These are phyloP conservation scores for Ophiostoma ips DNA, from an alignment of 2,329 filamentous ascomycete species.

Conservation along the genomic window DNA sequence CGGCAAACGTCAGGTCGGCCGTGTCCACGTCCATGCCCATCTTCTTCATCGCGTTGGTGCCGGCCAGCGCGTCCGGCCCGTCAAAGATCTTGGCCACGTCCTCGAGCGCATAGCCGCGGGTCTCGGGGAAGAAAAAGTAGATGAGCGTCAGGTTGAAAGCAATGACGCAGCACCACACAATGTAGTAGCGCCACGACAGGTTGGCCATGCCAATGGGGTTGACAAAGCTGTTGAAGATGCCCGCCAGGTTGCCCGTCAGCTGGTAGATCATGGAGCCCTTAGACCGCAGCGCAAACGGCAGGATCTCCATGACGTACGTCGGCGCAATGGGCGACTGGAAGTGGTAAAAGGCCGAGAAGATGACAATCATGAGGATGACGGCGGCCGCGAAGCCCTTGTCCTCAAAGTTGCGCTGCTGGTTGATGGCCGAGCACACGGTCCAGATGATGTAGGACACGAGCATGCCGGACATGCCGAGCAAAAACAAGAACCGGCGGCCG, in stretches of 20 bases:
- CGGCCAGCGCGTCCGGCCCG: conserved; percentile 1
- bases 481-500: conserved; percentile 16
- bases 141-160: conserved; percentile 16
- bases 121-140: conserved; percentile 14
- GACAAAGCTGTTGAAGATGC: conserved; percentile 13
- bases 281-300: conserved; percentile 11
- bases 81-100: conserved; percentile 38
- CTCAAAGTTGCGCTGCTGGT: conserved; percentile 11
- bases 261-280: conserved; percentile 12
- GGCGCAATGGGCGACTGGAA: conserved; percentile 22
- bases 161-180: conserved; percentile 14
- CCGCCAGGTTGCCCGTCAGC: conserved; percentile 8
- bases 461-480: conserved; percentile 13
- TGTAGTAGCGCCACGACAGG: conserved; percentile 16
- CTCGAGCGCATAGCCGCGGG: conserved; percentile 8
- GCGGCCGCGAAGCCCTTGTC: conserved; percentile 9
- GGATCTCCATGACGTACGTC: conserved; percentile 12
- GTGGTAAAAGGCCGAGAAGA: conserved; percentile 21
- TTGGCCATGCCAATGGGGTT: conserved; percentile 14
- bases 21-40: conserved; percentile 3
- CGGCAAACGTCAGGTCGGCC: neutral
- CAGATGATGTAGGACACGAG: conserved; percentile 9
- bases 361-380: conserved; percentile 8
- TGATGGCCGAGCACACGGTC: conserved; percentile 10
- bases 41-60: conserved; percentile 4